phyloP scores from a whole-genome alignment of 805 yeast species.

The Metschnikowia rubicola region DNA sequence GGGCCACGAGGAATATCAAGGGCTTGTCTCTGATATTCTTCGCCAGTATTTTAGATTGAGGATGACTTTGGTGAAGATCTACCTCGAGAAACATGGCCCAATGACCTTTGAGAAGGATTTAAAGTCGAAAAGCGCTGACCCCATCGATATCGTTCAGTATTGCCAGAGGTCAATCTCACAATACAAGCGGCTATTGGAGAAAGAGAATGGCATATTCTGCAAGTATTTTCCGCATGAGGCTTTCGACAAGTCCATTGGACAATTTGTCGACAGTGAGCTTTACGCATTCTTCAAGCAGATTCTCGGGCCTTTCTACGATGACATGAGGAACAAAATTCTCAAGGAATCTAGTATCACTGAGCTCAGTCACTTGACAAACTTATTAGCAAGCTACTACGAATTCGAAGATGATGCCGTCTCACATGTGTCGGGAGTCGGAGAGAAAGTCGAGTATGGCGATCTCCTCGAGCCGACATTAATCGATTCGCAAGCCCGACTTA shows the following conservation, averaged over 20 bases:
- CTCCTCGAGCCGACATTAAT: slow-evolving; percentile 68
- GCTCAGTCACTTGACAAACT: slow-evolving; percentile 71
- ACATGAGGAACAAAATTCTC: slow-evolving; percentile 60
- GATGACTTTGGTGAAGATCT: slow-evolving; percentile 42
- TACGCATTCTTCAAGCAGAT: slow-evolving; percentile 59
- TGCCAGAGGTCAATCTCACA: slow-evolving; percentile 61
- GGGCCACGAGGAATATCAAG: slow-evolving; percentile 54
- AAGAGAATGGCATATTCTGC: slow-evolving; percentile 59
- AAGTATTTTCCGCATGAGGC: slow-evolving; percentile 40
- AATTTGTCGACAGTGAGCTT: slow-evolving; percentile 28
- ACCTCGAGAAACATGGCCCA: slow-evolving; percentile 34
- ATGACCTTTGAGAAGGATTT: slow-evolving; percentile 1
- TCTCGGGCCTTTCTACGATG: slow-evolving; percentile 76
- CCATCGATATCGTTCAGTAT: slow-evolving; percentile 43
- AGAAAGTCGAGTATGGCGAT: slow-evolving; percentile 48
- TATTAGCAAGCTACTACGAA: slow-evolving; percentile 65
- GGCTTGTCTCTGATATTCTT: slow-evolving; percentile 64
- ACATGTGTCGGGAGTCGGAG: slow-evolving; percentile 8
- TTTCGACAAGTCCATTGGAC: slow-evolving; percentile 12
- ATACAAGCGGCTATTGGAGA: slow-evolving; percentile 55
- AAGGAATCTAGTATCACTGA: slow-evolving; percentile 65
- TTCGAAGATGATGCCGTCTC: slow-evolving; percentile 45
- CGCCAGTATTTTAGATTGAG: slow-evolving; percentile 61
- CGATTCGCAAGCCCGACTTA: slow-evolving; percentile 76
- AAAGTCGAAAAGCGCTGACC: slow-evolving; percentile 3